phyloP scores from a whole-genome alignment of 352 stramenopile species.

The Pythium insidiosum region DNA sequence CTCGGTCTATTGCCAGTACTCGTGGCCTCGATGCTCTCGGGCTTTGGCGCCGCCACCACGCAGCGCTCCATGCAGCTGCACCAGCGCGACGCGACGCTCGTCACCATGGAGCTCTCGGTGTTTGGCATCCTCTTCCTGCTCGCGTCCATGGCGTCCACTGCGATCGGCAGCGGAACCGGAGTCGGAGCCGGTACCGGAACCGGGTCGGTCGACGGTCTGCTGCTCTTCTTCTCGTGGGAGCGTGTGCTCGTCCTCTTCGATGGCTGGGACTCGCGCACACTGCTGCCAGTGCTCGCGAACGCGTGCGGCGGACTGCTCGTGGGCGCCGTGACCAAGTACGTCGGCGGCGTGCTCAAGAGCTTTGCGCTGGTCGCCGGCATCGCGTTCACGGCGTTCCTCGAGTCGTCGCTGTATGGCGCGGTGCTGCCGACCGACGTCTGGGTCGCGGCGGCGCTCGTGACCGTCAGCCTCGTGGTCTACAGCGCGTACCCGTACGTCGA shows the following conservation, averaged over 20 bases:
- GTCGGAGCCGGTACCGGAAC: slow-evolving; percentile 7
- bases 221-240: neutral
- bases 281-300: slow-evolving; percentile 77
- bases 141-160: slow-evolving; percentile 22
- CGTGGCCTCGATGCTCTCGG: slow-evolving; percentile 64
- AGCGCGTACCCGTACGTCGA: slow-evolving; percentile 53
- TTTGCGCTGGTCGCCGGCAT: slow-evolving; percentile 87
- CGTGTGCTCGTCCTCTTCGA: slow-evolving; percentile 26
- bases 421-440: slow-evolving; percentile 56
- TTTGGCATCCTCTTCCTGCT: slow-evolving; percentile 72
- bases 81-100: slow-evolving; percentile 57
- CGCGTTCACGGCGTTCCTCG: slow-evolving; percentile 75
- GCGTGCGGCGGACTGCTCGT: slow-evolving; percentile 79
- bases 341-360: slow-evolving; percentile 87
- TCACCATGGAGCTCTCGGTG: slow-evolving; percentile 75
- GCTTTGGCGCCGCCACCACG: slow-evolving; percentile 64
- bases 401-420: slow-evolving; percentile 60
- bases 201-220: slow-evolving; percentile 9
- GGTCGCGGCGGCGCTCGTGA: slow-evolving; percentile 59
- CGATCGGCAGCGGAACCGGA: slow-evolving; percentile 14
- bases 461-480: slow-evolving; percentile 66
- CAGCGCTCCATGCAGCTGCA: slow-evolving; percentile 75
- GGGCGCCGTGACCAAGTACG: slow-evolving; percentile 83
- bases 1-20: slow-evolving; percentile 62
- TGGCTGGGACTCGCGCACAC: slow-evolving; percentile 65